These are phyloP conservation scores for Alternaria panax DNA, from an alignment of 2,329 filamentous ascomycete species.

Conservation along the genomic window DNA sequence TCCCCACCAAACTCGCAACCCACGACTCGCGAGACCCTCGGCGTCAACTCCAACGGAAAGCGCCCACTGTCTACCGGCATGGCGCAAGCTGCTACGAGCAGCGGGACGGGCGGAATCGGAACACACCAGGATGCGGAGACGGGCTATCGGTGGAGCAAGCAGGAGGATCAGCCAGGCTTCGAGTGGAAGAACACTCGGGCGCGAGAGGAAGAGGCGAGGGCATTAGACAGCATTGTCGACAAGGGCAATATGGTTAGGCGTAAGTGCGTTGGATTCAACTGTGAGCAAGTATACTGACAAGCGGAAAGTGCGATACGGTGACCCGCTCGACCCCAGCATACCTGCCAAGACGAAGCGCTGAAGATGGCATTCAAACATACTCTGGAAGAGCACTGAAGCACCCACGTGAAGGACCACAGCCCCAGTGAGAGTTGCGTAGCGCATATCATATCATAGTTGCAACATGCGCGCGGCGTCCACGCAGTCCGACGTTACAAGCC, in stretches of 20 bases:
- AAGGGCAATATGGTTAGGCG: slow-evolving; percentile 44
- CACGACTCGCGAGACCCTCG: slow-evolving; percentile 32
- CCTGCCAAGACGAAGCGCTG: slow-evolving; percentile 37
- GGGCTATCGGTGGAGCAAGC: slow-evolving; percentile 48
- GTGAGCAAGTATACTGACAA: slow-evolving; percentile 17
- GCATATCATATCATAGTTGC: background rate
- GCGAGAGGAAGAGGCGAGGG: slow-evolving; percentile 46
- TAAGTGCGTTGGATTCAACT: slow-evolving; percentile 18
- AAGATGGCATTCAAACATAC: slow-evolving; percentile 7
- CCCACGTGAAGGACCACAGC: background rate
- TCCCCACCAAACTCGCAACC: slow-evolving; percentile 63
- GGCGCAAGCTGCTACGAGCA: slow-evolving; percentile 23
- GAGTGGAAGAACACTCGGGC: slow-evolving; percentile 50
- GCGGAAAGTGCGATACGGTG: slow-evolving; percentile 43
- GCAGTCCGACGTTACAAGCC: background rate
- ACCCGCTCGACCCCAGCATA: slow-evolving; percentile 44
- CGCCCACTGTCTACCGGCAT: slow-evolving; percentile 31
- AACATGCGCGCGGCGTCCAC: background rate
- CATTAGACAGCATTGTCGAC: slow-evolving; percentile 46
- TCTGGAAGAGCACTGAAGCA: background rate
- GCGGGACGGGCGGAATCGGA: slow-evolving; percentile 9
- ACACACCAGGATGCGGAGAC: slow-evolving; percentile 34
- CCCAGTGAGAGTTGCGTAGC: background rate
- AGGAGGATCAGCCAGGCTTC: slow-evolving; percentile 49
- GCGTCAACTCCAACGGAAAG: slow-evolving; percentile 50